phyloP scores from a whole-genome alignment of 306 rosid species.

The Quercus mongolica region DNA sequence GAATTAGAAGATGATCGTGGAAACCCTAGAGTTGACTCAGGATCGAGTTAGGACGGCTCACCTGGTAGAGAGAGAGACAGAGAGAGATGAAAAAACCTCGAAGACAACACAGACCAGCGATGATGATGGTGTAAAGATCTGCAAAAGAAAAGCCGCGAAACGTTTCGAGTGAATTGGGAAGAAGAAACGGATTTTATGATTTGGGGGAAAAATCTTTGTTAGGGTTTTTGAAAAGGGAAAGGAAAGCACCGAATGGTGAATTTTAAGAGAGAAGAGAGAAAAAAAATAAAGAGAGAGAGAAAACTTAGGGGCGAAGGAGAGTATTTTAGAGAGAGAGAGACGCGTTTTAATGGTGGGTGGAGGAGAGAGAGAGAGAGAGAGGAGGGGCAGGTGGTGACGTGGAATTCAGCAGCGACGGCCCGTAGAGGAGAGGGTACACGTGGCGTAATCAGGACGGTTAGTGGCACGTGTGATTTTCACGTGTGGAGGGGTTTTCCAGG shows the following conservation, averaged over 20 bases:
- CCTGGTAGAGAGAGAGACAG: slow-evolving; percentile 22
- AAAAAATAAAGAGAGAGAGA: neutral
- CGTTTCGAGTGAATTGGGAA: neutral
- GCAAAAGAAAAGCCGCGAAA: neutral
- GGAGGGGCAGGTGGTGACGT: slow-evolving; percentile 40
- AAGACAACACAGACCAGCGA: neutral
- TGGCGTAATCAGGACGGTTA: slow-evolving; percentile 13
- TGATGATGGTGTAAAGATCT: too few species aligned
- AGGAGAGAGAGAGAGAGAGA: neutral
- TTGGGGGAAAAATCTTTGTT: neutral
- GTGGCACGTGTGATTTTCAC: neutral
- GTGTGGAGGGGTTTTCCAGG: too few species aligned
- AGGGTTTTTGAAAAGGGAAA: slow-evolving; percentile 36
- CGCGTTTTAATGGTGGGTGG: slow-evolving; percentile 29
- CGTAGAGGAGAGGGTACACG: slow-evolving; percentile 10
- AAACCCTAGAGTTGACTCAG: slow-evolving; percentile 35
- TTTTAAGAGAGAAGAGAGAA: too few species aligned
- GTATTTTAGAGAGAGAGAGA: slow-evolving; percentile 9
- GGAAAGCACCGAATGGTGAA: neutral
- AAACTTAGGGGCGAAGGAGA: slow-evolving; percentile 33
- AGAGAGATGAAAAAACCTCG: neutral
- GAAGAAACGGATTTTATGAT: neutral
- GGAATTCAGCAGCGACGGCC: slow-evolving; percentile 17
- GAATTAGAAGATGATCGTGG: neutral
- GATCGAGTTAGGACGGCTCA: slow-evolving; percentile 22